Percentiles rank a stretch among this genome's conserved stretches.
These are phyloP conservation scores for Penicillium hesseltinei DNA, from an alignment of 2,329 filamentous ascomycete genomes.

Conservation along the genomic window DNA sequence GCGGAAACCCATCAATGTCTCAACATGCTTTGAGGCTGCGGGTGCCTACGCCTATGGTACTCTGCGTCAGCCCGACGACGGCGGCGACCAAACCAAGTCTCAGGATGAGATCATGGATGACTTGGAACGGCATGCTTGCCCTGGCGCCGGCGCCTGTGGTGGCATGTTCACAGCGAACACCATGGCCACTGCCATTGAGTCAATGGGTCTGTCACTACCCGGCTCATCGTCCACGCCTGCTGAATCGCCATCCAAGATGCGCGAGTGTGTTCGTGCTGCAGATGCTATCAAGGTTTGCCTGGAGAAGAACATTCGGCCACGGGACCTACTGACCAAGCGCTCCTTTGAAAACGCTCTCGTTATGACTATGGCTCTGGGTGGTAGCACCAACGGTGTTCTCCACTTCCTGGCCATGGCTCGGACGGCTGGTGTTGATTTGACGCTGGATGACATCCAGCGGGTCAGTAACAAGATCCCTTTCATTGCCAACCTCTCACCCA, in stretches of 20 bases:
- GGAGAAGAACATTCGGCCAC: slow-evolving; percentile 77
- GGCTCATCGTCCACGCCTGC: slow-evolving; percentile 84
- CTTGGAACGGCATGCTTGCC: slow-evolving; percentile 75
- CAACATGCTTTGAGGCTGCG: slow-evolving; percentile 81
- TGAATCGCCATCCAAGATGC: slow-evolving; percentile 75
- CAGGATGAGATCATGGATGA: slow-evolving; percentile 80
- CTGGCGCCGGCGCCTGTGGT: slow-evolving; percentile 75
- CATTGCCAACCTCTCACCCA: slow-evolving; percentile 80
- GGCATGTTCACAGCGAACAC: slow-evolving; percentile 96
- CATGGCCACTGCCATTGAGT: slow-evolving; percentile 87
- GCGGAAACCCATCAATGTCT: slow-evolving; percentile 79
- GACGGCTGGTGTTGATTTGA: slow-evolving; percentile 73
- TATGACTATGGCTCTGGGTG: slow-evolving; percentile 88
- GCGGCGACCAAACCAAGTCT: slow-evolving; percentile 62
- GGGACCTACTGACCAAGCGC: slow-evolving; percentile 73
- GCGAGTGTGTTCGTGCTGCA: slow-evolving; percentile 79
- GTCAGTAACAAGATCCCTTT: slow-evolving; percentile 81
- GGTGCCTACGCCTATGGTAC: slow-evolving; percentile 78
- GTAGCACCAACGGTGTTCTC: slow-evolving; percentile 83
- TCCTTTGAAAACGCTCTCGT: slow-evolving; percentile 87
- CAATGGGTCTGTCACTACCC: slow-evolving; percentile 78
- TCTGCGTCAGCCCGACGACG: slow-evolving; percentile 66
- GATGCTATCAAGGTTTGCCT: slow-evolving; percentile 76
- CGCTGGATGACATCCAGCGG: slow-evolving; percentile 77
- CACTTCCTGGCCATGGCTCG: slow-evolving; percentile 90